Evolutionary conservation across 176 grass and related monocot genomes (phyloP).

Genomic region (Avena sativa): DNA sequence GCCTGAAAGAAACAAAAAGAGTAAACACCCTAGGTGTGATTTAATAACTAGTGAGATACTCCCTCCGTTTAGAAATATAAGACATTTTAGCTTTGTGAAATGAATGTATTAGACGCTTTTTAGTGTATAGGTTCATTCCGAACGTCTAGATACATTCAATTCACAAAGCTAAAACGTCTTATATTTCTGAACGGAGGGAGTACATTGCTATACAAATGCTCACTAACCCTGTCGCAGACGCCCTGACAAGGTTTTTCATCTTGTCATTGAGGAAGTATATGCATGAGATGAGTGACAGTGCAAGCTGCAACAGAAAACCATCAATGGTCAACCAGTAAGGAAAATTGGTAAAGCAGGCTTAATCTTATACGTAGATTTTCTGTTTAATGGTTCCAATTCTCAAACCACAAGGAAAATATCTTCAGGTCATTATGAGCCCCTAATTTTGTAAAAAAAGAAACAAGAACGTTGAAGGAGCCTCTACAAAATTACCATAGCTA

Average conservation of each 20-base stretch:
- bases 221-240: constrained; percentile 83
- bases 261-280: constrained; percentile 96
- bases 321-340: background rate
- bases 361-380: background rate
- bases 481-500: background rate
- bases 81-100: no score
- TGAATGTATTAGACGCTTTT: no score
- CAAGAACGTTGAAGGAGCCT: background rate
- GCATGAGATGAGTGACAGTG: constrained; percentile 70
- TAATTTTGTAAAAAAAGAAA: background rate
- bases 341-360: background rate
- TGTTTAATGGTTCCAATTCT: background rate
- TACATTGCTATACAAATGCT: constrained; percentile 6
- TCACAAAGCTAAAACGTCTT: no score
- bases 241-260: constrained; percentile 82
- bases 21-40: background rate
- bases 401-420: background rate
- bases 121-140: no score
- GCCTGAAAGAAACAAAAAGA: constrained; percentile 53
- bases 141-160: no score
- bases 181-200: no score
- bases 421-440: background rate
- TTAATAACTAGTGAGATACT: background rate
- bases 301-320: constrained; percentile 64
- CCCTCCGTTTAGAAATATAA: no score